These are phyloP conservation scores for Ustilago trichophora DNA, from an alignment of 1,284 basidiomycete species.

Conservation along the genomic window DNA sequence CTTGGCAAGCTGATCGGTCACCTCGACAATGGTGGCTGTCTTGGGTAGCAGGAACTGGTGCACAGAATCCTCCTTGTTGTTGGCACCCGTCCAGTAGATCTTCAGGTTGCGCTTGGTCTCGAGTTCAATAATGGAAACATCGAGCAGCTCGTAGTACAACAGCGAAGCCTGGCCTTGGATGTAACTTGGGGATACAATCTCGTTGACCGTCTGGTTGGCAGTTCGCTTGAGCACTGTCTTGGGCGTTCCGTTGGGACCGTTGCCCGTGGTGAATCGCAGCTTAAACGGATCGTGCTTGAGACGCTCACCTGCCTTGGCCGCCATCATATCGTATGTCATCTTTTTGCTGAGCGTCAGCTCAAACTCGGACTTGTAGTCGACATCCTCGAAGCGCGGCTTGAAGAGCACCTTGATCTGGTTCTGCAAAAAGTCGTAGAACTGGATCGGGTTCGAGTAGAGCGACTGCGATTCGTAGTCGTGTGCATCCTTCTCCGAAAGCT, in stretches of 20 bases:
- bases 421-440: conserved; percentile 98
- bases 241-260: conserved; percentile 83
- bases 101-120: conserved; percentile 98
- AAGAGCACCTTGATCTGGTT: conserved; percentile 97
- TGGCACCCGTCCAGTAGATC: conserved; percentile 93
- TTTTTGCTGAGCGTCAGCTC: conserved; percentile 95
- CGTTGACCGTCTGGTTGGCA: conserved; percentile 91
- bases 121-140: conserved; percentile 96
- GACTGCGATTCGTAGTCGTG: conserved; percentile 86
- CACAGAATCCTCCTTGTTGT: conserved; percentile 94
- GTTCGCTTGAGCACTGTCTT: conserved; percentile 93
- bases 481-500: conserved; percentile 86
- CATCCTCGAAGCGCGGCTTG: conserved; percentile 89
- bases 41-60: conserved; percentile 94
- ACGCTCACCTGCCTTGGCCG: conserved; percentile 87
- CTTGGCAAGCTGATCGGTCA: conserved; percentile 85
- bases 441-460: conserved; percentile 90
- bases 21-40: conserved; percentile 90
- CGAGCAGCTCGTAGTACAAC: conserved; percentile 94
- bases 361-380: conserved; percentile 73
- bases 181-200: conserved; percentile 90
- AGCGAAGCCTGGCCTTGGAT: conserved; percentile 87
- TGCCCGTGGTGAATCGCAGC: conserved; percentile 95
- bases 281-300: conserved; percentile 95
- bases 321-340: conserved; percentile 97